Evolutionary conservation across 2,329 filamentous ascomycete species (phyloP), one percentile per base, ranked within the genome.

Genomic region (Chaetomiaceae sp.): DNA sequence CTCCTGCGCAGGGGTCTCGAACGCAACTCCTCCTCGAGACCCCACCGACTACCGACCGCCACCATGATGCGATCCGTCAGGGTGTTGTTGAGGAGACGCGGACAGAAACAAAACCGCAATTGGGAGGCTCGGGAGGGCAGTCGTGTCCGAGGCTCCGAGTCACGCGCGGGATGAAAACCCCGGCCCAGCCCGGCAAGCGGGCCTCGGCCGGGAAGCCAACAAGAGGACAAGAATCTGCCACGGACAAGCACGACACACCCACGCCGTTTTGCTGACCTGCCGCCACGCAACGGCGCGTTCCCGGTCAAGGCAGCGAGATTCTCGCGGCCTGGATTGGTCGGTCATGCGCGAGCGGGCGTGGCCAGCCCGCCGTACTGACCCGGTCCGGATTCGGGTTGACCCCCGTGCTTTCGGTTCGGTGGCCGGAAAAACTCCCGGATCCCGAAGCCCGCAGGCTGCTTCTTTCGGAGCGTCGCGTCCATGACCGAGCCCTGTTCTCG

Each of bases 151-250:
- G 4, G 12, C 17, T 27, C 23, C 29, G 29, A 29, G 19, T 37
- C 33, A 15, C 38, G 27, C 8, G 27, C 5, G 27, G 48, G 42
- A 48, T 43, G 11, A 14, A 17, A 11, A 47, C 43, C 48, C 53
- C 23, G 23, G 42, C 19, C 19, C 25, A 9, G 5, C 25, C 9
- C 5, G 9, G 25, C 27, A 31, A 31, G 8, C 37, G 17, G 22
- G 33, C 23, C 47, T 37, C 25, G 19, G 45, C 15, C n/a, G 9
- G 37, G 19, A 37, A n/a, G n/a, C 38, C 39, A 45, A 44, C 43
- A 38, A 57, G 54, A 53, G 40, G 55, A 53, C 37, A 23, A 55
- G 29, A 44, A 25, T 17, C 42, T 47, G 49, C 48, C 56, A 59
- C 52, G 49, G 19, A 45, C 53, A 48, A 20, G 14, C 34, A 23